phyloP scores from a whole-genome alignment of 164 flowering plant species.

The Taxillus chinensis region DNA sequence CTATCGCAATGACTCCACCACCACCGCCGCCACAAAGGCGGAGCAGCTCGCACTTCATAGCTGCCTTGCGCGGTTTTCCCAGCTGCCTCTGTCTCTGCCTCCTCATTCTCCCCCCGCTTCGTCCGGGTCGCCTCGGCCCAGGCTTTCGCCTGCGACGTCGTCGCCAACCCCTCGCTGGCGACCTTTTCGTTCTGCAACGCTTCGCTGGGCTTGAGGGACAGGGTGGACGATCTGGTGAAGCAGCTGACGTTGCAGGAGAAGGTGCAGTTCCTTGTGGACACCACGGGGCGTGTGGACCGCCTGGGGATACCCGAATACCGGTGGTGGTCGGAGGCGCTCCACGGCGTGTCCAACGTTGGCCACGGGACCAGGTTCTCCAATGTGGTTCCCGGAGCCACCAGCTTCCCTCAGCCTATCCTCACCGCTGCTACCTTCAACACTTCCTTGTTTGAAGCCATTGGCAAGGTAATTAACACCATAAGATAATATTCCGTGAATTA shows the following conservation, averaged over 20 bases:
- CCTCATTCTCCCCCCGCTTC: too few relatives aligned
- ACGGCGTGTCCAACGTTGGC: conserved; percentile 83
- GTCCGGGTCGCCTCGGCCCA: conserved; percentile 14
- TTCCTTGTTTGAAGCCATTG: conserved; percentile 71
- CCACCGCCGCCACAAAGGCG: too few relatives aligned
- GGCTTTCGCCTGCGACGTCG: conserved; percentile 64
- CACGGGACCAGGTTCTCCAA: conserved; percentile 63
- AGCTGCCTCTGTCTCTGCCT: too few relatives aligned
- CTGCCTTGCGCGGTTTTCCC: too few relatives aligned
- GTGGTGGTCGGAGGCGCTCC: conserved; percentile 99
- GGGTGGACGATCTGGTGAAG: conserved; percentile 71
- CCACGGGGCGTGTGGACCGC: conserved; percentile 44
- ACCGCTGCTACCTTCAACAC: conserved; percentile 86
- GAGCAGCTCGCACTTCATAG: too few relatives aligned
- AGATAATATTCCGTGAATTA: too few relatives aligned
- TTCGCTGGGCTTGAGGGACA: conserved; percentile 24
- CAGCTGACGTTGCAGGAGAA: conserved; percentile 86
- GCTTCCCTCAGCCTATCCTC: conserved; percentile 80
- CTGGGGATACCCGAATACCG: conserved; percentile 86
- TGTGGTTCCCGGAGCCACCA: conserved; percentile 82
- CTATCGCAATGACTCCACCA: too few relatives aligned
- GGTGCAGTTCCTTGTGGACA: conserved; percentile 43
- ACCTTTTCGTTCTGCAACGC: conserved; percentile 52
- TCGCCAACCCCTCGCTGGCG: conserved; percentile 30
- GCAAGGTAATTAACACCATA: conserved; percentile 42